These are phyloP conservation scores for Vicia sativa DNA, from an alignment of 306 rosid genomes.

Conservation along the genomic window DNA sequence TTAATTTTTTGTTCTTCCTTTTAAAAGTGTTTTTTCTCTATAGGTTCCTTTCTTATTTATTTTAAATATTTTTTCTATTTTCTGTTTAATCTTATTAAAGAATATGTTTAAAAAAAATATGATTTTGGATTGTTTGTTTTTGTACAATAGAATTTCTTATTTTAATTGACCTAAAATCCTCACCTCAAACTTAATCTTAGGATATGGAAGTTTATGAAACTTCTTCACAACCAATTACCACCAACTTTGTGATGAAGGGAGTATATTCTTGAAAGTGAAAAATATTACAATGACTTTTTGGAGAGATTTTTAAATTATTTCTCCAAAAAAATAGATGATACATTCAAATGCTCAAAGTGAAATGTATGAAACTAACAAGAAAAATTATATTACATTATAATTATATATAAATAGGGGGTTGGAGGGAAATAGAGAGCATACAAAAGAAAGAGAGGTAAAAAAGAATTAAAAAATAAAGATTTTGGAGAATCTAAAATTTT, in stretches of 20 bases:
- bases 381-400: background rate
- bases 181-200: background rate
- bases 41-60: background rate
- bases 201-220: constrained; percentile 2
- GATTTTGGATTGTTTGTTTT: background rate
- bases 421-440: background rate
- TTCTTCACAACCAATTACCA: background rate
- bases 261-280: background rate
- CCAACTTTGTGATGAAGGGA: background rate
- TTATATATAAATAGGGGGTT: background rate
- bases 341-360: background rate
- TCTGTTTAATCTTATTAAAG: too few relatives aligned
- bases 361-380: background rate
- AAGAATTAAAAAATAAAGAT: background rate
- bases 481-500: background rate
- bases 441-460: background rate
- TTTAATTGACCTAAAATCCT: background rate
- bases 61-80: background rate
- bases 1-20: background rate
- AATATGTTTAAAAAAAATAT: background rate
- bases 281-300: too few relatives aligned
- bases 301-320: background rate
- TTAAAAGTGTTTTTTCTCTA: too few relatives aligned
- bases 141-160: background rate
- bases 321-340: background rate